Base-by-base conservation (phyloP, 345 rosid genomes). In the Pugionium cornutum region DNA sequence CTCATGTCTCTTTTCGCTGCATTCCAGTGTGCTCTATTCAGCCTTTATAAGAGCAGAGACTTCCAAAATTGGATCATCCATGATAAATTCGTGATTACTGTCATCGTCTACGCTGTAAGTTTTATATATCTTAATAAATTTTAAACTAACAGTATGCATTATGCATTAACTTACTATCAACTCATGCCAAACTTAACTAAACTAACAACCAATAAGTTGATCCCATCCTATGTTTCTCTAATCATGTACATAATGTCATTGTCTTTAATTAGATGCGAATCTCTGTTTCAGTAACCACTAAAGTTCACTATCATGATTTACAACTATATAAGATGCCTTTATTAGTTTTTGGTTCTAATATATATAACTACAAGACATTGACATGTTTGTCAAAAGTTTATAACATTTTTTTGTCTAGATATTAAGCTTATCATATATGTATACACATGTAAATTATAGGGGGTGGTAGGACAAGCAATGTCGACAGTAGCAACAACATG, bases 381-480 rank as follows among this genome's bases (percentile, higher is more conserved):
- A 43, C 6, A 66, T 34, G 18, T 34, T 60, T 53, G 28, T 42
- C 37, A 52, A 40, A 40, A 40, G n/a, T 40, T n/a, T n/a, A n/a
- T n/a, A n/a, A n/a, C n/a, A n/a, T n/a, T n/a, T n/a, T n/a, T n/a
- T n/a, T n/a, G n/a, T n/a, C n/a, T n/a, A n/a, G n/a, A n/a, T n/a
- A n/a, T n/a, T n/a, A n/a, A n/a, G n/a, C n/a, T n/a, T n/a, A n/a
- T n/a, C n/a, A n/a, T n/a, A 36, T 36, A 36, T 4, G 39, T 36
- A 36, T 7, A 36, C n/a, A 36, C 7, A 4, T 36, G 1, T n/a
- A n/a, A n/a, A 36, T 47, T 28, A 25, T n/a, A 91, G 92, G 96
- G 98, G 32, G 75, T 83, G 62, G 84, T 86, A 37, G 96, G 89
- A 62, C 85, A 89, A 44, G 96, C 86, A 3, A 66, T 91, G 80